These are phyloP conservation scores for Colletotrichum incanum DNA, from an alignment of 2,329 filamentous ascomycete genomes.

Conservation along the genomic window DNA sequence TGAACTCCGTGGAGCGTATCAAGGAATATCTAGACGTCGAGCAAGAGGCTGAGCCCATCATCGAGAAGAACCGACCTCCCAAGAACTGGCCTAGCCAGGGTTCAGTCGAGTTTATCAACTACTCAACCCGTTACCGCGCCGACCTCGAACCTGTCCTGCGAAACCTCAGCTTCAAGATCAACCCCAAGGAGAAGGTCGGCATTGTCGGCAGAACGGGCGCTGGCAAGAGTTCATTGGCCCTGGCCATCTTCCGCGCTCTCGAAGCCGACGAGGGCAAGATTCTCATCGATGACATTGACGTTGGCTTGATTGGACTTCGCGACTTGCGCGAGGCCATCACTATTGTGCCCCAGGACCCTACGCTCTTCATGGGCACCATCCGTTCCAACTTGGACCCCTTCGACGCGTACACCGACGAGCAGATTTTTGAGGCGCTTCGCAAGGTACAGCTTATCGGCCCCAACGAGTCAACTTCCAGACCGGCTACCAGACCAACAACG, in stretches of 20 bases:
- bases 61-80: constrained; percentile 84
- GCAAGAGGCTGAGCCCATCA: constrained; percentile 86
- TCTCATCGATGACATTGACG: constrained; percentile 91
- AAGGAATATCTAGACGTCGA: constrained; percentile 98
- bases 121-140: constrained; percentile 89
- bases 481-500: constrained; percentile 45
- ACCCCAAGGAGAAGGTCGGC: constrained; percentile 91
- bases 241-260: constrained; percentile 93
- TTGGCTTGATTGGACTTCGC: constrained; percentile 90
- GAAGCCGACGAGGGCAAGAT: constrained; percentile 94
- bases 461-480: constrained; percentile 61
- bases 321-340: constrained; percentile 95
- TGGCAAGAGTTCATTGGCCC: constrained; percentile 94
- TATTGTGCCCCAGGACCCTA: constrained; percentile 97
- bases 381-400: constrained; percentile 96
- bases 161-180: constrained; percentile 88
- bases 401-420: constrained; percentile 86
- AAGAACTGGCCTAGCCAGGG: constrained; percentile 89
- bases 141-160: constrained; percentile 91
- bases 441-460: constrained; percentile 88
- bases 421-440: constrained; percentile 89
- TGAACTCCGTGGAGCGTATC: constrained; percentile 98
- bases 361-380: constrained; percentile 92
- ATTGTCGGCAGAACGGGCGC: constrained; percentile 97
- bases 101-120: constrained; percentile 88